A percentile compares a stretch with the other conserved stretches of the same genome.
phyloP scores from a whole-genome alignment of 345 rosid genomes.

The Murraya paniculata region DNA sequence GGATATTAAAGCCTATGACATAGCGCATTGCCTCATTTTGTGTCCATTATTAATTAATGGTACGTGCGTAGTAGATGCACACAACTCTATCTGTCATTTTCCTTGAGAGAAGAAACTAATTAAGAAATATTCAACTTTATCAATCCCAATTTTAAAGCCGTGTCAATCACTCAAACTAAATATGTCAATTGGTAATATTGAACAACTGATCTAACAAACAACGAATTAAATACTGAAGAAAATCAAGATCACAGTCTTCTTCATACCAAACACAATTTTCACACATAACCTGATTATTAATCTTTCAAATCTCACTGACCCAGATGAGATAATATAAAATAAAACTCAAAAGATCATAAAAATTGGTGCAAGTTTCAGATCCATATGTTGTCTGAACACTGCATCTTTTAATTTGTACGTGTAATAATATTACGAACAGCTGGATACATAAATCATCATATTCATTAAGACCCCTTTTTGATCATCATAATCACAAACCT shows the following conservation, averaged over 20 bases:
- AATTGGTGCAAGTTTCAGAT: conserved; percentile 1
- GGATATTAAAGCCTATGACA: neutral
- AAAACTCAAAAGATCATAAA: neutral
- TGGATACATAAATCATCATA: neutral
- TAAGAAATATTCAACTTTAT: conserved; percentile 6
- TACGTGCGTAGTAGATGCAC: too few relatives aligned
- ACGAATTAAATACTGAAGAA: neutral
- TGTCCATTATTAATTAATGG: neutral
- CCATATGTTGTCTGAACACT: neutral
- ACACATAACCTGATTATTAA: neutral
- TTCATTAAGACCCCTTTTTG: neutral
- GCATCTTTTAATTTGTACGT: neutral
- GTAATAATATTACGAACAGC: neutral
- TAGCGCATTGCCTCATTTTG: conserved; percentile 3
- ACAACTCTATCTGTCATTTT: neutral
- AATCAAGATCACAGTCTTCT: neutral
- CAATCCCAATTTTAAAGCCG: conserved; percentile 22
- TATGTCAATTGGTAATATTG: conserved; percentile 17
- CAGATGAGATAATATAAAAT: neutral
- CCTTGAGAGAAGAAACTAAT: neutral
- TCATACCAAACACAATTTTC: neutral
- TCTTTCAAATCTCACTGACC: conserved; percentile 4
- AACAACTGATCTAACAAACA: conserved; percentile 14
- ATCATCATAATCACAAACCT: neutral
- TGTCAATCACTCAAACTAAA: conserved; percentile 21